Evolutionary conservation across 352 stramenopile genomes (phyloP).

Genomic region (Globisporangium camurandrum): DNA sequence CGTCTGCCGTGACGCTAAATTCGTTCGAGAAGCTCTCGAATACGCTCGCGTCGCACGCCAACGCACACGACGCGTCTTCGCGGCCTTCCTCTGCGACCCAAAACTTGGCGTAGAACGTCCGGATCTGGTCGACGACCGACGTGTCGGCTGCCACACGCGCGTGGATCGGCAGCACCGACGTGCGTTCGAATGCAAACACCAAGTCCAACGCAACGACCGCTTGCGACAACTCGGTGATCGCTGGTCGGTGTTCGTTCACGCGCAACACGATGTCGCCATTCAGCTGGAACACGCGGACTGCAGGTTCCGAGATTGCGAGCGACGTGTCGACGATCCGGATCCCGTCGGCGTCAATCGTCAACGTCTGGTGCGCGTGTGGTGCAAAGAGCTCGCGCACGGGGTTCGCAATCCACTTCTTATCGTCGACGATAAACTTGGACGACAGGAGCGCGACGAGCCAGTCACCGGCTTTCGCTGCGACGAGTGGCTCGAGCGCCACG

Average conservation of each 20-base stretch:
- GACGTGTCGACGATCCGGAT: slow-evolving; percentile 37
- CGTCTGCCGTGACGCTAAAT: slow-evolving; percentile 45
- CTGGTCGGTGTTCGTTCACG: slow-evolving; percentile 50
- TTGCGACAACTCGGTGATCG: slow-evolving; percentile 34
- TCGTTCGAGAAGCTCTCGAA: slow-evolving; percentile 50
- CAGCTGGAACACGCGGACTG: slow-evolving; percentile 42
- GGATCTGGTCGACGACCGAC: slow-evolving; percentile 45
- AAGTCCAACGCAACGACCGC: slow-evolving; percentile 44
- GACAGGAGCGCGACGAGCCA: slow-evolving; percentile 53
- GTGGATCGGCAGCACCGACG: slow-evolving; percentile 44
- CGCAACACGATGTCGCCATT: slow-evolving; percentile 31
- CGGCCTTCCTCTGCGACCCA: slow-evolving; percentile 56
- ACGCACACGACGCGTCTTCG: slow-evolving; percentile 47
- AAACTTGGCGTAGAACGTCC: slow-evolving; percentile 72
- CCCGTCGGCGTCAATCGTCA: slow-evolving; percentile 24
- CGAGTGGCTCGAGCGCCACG: neutral
- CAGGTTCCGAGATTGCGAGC: slow-evolving; percentile 22
- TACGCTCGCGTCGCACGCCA: slow-evolving; percentile 54
- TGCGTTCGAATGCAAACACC: slow-evolving; percentile 40
- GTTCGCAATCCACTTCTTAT: slow-evolving; percentile 67
- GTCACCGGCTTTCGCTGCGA: slow-evolving; percentile 5
- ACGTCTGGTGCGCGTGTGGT: slow-evolving; percentile 35
- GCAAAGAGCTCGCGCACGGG: slow-evolving; percentile 43
- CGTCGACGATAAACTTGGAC: slow-evolving; percentile 36
- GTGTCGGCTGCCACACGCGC: slow-evolving; percentile 26